These are phyloP conservation scores for Pichia norvegensis DNA, from an alignment of 1,139 yeast species.

Conservation along the genomic window DNA sequence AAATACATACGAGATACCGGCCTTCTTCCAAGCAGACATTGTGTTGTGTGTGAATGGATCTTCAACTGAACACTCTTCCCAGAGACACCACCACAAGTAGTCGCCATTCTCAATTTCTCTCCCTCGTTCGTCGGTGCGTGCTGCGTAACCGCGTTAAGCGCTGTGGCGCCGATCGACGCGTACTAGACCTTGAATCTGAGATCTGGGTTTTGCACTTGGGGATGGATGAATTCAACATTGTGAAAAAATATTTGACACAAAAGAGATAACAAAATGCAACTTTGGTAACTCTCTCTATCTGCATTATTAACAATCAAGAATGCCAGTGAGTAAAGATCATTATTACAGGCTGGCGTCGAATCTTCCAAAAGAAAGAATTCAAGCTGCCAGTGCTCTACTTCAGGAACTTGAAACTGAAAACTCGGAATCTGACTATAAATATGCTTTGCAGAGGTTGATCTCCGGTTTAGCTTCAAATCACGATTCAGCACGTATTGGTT, in stretches of 20 bases:
- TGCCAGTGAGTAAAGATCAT: constrained; percentile 61
- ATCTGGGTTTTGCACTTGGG: too few relatives aligned
- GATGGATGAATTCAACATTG: too few relatives aligned
- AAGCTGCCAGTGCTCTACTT: constrained; percentile 63
- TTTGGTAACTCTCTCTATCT: too few relatives aligned
- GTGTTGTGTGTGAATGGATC: neutral
- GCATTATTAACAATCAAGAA: constrained; percentile 11
- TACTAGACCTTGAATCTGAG: too few relatives aligned
- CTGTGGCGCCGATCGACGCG: constrained; percentile 18
- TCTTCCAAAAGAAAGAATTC: constrained; percentile 59
- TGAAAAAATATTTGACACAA: too few relatives aligned
- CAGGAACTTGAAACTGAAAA: constrained; percentile 45
- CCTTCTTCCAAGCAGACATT: constrained; percentile 77
- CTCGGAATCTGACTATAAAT: constrained; percentile 59
- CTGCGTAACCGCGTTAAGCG: constrained; percentile 20
- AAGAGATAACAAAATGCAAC: too few relatives aligned
- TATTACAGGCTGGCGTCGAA: constrained; percentile 78
- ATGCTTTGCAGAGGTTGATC: constrained; percentile 69
- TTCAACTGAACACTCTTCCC: neutral
- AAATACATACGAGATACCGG: constrained; percentile 56
- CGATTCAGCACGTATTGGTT: constrained; percentile 82
- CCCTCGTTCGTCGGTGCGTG: constrained; percentile 6
- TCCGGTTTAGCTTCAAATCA: constrained; percentile 77
- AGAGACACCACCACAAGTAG: neutral
- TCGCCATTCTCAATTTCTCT: neutral